Percentiles rank a stretch among this genome's conserved stretches.
These are phyloP conservation scores for Trapa bicornis DNA, from an alignment of 345 rosid species.

Conservation along the genomic window DNA sequence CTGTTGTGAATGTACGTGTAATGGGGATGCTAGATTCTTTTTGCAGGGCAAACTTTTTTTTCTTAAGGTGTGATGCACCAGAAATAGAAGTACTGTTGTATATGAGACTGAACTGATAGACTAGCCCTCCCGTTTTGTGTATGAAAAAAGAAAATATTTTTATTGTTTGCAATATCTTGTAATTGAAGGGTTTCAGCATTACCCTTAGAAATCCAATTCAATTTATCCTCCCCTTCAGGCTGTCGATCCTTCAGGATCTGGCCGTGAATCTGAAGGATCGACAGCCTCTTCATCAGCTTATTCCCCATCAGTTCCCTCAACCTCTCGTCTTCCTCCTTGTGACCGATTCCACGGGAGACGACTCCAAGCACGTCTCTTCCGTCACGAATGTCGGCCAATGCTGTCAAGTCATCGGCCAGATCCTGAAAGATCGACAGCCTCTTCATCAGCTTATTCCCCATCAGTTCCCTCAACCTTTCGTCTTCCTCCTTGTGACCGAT, in stretches of 20 bases:
- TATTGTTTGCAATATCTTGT: neutral
- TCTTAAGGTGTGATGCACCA: neutral
- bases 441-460: slow-evolving; percentile 63
- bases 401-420: slow-evolving; percentile 74
- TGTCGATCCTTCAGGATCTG: too few relatives aligned
- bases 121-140: too few relatives aligned
- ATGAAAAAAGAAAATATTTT: neutral
- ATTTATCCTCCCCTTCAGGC: too few relatives aligned
- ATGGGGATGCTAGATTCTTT: neutral
- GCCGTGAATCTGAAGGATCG: slow-evolving; percentile 66
- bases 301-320: slow-evolving; percentile 52
- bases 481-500: slow-evolving; percentile 28
- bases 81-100: neutral
- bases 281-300: slow-evolving; percentile 57
- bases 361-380: slow-evolving; percentile 39
- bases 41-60: neutral
- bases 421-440: slow-evolving; percentile 68
- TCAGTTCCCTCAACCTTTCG: slow-evolving; percentile 38
- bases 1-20: neutral
- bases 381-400: slow-evolving; percentile 58
- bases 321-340: slow-evolving; percentile 33
- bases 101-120: too few relatives aligned
- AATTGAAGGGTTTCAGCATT: neutral
- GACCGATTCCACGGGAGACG: slow-evolving; percentile 37
- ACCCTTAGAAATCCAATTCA: neutral